Percentiles rank a stretch among this genome's conserved stretches.
These are phyloP conservation scores for Aspergillus fijiensis DNA, from an alignment of 2,329 filamentous ascomycete species.

Conservation along the genomic window DNA sequence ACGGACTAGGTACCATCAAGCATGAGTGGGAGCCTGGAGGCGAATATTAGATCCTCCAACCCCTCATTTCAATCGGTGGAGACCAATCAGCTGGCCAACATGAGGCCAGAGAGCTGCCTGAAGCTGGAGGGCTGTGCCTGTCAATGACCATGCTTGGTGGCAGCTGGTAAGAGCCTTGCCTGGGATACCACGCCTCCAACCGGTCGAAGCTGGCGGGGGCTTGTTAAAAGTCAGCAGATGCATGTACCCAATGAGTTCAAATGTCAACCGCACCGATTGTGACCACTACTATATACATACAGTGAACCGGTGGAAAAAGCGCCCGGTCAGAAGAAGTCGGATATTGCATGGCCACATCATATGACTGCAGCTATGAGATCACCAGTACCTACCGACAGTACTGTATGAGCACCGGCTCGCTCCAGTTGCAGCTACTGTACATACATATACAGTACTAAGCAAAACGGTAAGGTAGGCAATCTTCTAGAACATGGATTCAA, in stretches of 20 bases:
- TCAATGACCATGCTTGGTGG: not conserved
- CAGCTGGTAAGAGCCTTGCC: too few species aligned
- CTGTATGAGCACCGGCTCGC: too few species aligned
- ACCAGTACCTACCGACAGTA: too few species aligned
- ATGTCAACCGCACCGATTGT: not conserved
- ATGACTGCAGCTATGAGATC: not conserved
- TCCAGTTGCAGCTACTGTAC: too few species aligned
- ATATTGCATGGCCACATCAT: not conserved
- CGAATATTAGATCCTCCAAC: too few species aligned
- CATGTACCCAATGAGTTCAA: not conserved
- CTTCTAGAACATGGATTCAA: not conserved
- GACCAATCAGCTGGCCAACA: too few species aligned
- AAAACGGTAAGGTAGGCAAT: not conserved
- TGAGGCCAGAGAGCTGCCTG: too few species aligned
- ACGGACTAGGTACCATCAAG: too few species aligned
- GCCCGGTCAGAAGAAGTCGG: not conserved
- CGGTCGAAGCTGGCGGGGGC: too few species aligned
- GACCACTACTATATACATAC: not conserved
- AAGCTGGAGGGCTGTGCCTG: not conserved
- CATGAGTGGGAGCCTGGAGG: too few species aligned
- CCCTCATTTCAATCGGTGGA: too few species aligned
- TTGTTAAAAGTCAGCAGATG: slow-evolving; percentile 1
- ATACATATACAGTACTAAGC: not conserved
- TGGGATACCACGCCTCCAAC: too few species aligned
- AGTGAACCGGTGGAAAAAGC: not conserved